A percentile compares a stretch with the other conserved stretches of the same genome.
phyloP scores from a whole-genome alignment of 139 green algal genomes.

The Mychonastes homosphaera region DNA sequence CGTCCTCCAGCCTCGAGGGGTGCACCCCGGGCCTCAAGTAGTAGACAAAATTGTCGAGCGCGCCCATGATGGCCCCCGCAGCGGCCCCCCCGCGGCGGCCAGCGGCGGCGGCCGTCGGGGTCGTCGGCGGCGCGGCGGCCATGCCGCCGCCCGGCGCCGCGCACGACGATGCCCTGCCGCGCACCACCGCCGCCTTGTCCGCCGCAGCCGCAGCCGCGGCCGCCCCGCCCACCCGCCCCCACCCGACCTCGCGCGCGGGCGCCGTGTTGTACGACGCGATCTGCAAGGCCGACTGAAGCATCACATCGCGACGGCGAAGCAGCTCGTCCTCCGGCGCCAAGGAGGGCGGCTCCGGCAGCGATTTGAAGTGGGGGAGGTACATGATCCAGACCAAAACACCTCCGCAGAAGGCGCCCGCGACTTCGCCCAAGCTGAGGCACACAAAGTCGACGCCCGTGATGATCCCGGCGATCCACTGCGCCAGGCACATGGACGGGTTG shows the following conservation, averaged over 20 bases:
- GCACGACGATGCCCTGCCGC: too few species aligned
- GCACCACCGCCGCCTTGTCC: too few species aligned
- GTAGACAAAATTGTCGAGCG: too few species aligned
- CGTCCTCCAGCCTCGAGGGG: too few species aligned
- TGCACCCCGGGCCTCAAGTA: too few species aligned
- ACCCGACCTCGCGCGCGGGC: slow-evolving; percentile 9
- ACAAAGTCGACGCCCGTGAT: slow-evolving; percentile 18
- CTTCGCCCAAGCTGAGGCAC: slow-evolving; percentile 9
- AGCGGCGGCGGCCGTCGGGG: too few species aligned
- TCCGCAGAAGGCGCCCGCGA: slow-evolving; percentile 14
- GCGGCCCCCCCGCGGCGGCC: too few species aligned
- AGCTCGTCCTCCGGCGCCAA: slow-evolving; percentile 23
- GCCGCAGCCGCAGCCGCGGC: too few species aligned
- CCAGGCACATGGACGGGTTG: slow-evolving; percentile 17
- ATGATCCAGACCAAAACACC: slow-evolving; percentile 46
- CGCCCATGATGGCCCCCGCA: too few species aligned
- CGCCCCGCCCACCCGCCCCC: too few species aligned
- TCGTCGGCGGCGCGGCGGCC: too few species aligned
- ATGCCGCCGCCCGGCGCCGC: too few species aligned
- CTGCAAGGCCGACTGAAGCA: slow-evolving; percentile 17
- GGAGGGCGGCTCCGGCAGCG: slow-evolving; percentile 32
- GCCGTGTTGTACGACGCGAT: slow-evolving; percentile 36
- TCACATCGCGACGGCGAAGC: slow-evolving; percentile 27
- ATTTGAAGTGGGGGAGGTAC: slow-evolving; percentile 53
- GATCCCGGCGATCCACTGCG: slow-evolving; percentile 15